Evolutionary conservation across 2,329 filamentous ascomycete species (phyloP), one percentile per base, ranked within the genome.

Genomic region (Fusarium acutatum): DNA sequence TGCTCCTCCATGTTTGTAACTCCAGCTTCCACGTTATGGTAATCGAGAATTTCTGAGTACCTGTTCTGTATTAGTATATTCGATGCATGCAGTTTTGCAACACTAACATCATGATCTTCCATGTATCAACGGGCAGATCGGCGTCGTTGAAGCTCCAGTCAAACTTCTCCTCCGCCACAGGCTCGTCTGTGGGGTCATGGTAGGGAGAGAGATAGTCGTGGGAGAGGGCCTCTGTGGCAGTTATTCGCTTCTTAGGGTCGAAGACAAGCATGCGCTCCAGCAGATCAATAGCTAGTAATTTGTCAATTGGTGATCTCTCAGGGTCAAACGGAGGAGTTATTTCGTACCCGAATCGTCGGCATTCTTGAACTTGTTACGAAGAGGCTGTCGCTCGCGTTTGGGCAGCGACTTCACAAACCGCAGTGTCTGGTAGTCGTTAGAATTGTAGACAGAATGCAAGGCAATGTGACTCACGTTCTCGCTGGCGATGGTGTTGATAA

Each of bases 131-230:
- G 2, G 96, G 96, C 64, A 99, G 87, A 81, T 99, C 96, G 53
- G 96, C 96, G 79, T 99, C 96, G 83, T 98, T 98, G 86, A 99
- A 99, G 60, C 95, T 98, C 96, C 96, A 99, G 82, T 99, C 96
- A 79, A 99, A 99, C 86, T 97, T 98, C 87, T 98, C 95, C 70
- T 97, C 94, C 28, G 96, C 94, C 22, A 95, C 92, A 3, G 96
- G 96, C 87, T 99, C 96, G 80, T 99, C 96, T 49, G 94, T 96
- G 14, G 96, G 95, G 81, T 99, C 96, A 84, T 99, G 96, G 86
- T 99, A 99, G 13, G 96, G 96, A 15, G 94, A 90, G 54, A 99
- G 93, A 83, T 99, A 99, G 76, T 96, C 94, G 84, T 99, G 95
- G 53, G 92, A 91, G 59, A 99, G 90, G 32, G 94, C 96, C 72